These are phyloP conservation scores for Botrytis squamosa DNA, from an alignment of 2,329 filamentous ascomycete species.

Conservation along the genomic window DNA sequence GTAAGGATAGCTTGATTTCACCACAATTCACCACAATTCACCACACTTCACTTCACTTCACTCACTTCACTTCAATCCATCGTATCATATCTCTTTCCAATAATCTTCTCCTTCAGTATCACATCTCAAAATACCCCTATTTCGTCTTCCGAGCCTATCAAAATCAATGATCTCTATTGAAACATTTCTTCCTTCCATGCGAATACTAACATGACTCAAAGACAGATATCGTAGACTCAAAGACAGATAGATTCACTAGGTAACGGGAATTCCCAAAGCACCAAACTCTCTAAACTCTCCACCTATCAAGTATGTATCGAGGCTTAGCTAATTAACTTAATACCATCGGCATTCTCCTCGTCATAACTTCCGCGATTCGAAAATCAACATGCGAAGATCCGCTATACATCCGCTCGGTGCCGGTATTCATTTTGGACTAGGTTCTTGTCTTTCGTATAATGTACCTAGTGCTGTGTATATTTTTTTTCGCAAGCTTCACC, in stretches of 20 bases:
- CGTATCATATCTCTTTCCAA: neutral
- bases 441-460: neutral
- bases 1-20: neutral
- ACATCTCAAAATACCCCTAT: neutral
- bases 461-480: neutral
- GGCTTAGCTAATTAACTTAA: neutral
- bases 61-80: neutral
- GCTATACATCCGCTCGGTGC: neutral
- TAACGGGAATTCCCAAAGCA: neutral
- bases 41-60: neutral
- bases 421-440: neutral
- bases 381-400: neutral
- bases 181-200: neutral
- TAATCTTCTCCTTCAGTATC: neutral
- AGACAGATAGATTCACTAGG: too few species aligned
- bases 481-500: neutral
- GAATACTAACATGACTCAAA: neutral
- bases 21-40: neutral
- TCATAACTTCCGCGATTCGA: neutral
- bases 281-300: neutral
- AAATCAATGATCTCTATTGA: neutral
- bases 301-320: neutral
- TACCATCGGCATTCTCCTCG: neutral
- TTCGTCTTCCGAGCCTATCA: conserved; percentile 2
- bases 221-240: too few species aligned